A percentile compares a stretch with the other conserved stretches of the same genome.
These are phyloP conservation scores for Laguncularia racemosa DNA, from an alignment of 345 rosid genomes.

Conservation along the genomic window DNA sequence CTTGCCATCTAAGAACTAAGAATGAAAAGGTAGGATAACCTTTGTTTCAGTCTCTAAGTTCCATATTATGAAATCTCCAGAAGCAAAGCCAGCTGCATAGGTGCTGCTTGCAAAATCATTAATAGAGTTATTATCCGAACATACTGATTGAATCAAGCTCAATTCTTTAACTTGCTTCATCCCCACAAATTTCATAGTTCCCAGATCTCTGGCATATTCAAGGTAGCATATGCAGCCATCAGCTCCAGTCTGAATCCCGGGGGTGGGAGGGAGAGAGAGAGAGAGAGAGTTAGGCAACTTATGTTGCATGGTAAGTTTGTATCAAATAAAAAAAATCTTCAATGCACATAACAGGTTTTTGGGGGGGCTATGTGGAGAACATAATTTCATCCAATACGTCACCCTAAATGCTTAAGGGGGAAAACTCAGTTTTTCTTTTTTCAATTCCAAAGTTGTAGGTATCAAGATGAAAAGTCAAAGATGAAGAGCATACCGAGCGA, in stretches of 20 bases:
- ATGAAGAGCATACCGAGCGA: constrained; percentile 52
- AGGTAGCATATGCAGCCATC: constrained; percentile 96
- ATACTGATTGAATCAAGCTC: constrained; percentile 67
- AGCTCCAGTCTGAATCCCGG: constrained; percentile 68
- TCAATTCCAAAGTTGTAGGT: not conserved
- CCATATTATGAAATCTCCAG: constrained; percentile 82
- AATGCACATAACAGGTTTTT: not conserved
- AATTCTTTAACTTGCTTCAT: constrained; percentile 89
- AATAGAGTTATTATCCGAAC: constrained; percentile 19
- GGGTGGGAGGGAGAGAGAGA: not conserved
- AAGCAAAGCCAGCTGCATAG: constrained; percentile 87
- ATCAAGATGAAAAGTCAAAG: not conserved
- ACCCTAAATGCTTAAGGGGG: no score
- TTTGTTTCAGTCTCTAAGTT: constrained; percentile 66
- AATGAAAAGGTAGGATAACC: constrained; percentile 28
- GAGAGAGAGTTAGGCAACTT: not conserved
- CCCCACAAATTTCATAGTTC: constrained; percentile 69
- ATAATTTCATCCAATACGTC: not conserved
- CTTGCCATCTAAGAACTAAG: not conserved
- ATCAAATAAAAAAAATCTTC: no score
- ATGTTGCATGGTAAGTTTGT: no score
- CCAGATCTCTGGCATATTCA: constrained; percentile 51
- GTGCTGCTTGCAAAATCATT: constrained; percentile 37
- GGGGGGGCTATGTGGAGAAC: not conserved
- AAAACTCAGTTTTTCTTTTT: no score